Evolutionary conservation across 345 rosid genomes (phyloP).

Genomic region (Turnera subulata): DNA sequence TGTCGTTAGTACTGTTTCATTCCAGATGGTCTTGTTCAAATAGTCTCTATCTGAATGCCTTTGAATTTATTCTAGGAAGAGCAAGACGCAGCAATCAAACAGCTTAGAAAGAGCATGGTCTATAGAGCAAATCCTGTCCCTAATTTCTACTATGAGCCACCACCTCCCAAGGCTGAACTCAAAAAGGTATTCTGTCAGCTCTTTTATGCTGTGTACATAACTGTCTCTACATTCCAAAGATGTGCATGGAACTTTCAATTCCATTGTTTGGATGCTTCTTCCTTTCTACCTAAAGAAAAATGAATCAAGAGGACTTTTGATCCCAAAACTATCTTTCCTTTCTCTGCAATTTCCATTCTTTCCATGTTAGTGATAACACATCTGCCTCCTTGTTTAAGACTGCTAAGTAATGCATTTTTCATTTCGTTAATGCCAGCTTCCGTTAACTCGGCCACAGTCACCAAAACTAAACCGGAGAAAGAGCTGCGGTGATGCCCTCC

Average conservation of each 20-base stretch:
- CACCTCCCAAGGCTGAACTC: constrained; percentile 76
- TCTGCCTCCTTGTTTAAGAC: constrained; percentile 1
- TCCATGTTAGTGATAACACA: too few species aligned
- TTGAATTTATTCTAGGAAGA: constrained; percentile 64
- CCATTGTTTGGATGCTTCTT: too few species aligned
- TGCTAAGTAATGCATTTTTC: constrained; percentile 4
- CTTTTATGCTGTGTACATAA: not conserved
- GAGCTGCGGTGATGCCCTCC: constrained; percentile 76
- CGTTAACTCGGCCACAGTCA: constrained; percentile 72
- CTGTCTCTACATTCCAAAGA: too few species aligned
- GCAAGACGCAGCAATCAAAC: constrained; percentile 87
- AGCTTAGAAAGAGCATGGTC: constrained; percentile 77
- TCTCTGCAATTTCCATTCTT: too few species aligned
- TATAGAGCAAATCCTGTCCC: constrained; percentile 92
- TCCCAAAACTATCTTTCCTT: too few species aligned
- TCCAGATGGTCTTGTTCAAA: not conserved
- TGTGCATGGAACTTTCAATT: too few species aligned
- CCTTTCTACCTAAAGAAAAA: too few species aligned
- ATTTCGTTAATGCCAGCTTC: constrained; percentile 47
- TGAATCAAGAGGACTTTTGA: too few species aligned
- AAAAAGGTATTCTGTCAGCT: constrained; percentile 60
- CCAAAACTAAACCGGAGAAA: constrained; percentile 53
- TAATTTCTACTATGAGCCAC: constrained; percentile 79
- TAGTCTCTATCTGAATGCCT: not conserved
- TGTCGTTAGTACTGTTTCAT: too few species aligned